phyloP scores from a whole-genome alignment of 2,329 filamentous ascomycete genomes.

The Colletotrichum sp. region DNA sequence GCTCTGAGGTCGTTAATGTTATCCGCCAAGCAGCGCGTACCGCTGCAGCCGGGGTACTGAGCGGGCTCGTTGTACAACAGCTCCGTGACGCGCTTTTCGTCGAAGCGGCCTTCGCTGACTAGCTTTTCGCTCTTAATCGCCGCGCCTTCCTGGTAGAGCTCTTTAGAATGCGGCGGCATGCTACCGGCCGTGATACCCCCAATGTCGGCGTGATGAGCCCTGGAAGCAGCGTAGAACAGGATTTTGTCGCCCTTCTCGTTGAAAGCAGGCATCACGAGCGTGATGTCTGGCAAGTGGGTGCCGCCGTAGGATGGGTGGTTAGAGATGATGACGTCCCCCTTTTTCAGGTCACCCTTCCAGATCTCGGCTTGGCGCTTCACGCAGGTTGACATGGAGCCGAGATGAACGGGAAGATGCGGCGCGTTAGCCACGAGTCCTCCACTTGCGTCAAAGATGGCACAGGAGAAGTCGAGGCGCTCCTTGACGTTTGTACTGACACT shows the following conservation, averaged over 20 bases:
- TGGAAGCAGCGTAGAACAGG: constrained; percentile 81
- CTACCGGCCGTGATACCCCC: constrained; percentile 81
- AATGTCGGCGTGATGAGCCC: constrained; percentile 86
- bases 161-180: constrained; percentile 77
- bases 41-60: constrained; percentile 76
- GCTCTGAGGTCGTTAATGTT: constrained; percentile 86
- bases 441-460: constrained; percentile 77
- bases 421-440: constrained; percentile 81
- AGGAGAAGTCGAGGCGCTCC: constrained; percentile 82
- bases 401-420: constrained; percentile 80
- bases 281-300: constrained; percentile 84
- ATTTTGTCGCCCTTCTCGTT: constrained; percentile 68
- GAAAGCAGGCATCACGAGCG: constrained; percentile 81
- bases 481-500: constrained; percentile 84
- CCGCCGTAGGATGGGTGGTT: constrained; percentile 86
- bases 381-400: constrained; percentile 84
- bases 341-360: constrained; percentile 78
- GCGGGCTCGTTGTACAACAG: constrained; percentile 77
- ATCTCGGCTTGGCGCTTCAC: constrained; percentile 80
- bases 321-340: constrained; percentile 81
- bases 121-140: constrained; percentile 71
- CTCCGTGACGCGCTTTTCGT: constrained; percentile 77
- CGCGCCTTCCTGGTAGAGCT: constrained; percentile 67
- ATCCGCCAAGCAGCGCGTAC: constrained; percentile 78
- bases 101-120: constrained; percentile 77